Percentiles rank a stretch among this genome's conserved stretches.
Evolutionary conservation across 75 land plant species (phyloP).

Genomic region (Pinus albicaulis): DNA sequence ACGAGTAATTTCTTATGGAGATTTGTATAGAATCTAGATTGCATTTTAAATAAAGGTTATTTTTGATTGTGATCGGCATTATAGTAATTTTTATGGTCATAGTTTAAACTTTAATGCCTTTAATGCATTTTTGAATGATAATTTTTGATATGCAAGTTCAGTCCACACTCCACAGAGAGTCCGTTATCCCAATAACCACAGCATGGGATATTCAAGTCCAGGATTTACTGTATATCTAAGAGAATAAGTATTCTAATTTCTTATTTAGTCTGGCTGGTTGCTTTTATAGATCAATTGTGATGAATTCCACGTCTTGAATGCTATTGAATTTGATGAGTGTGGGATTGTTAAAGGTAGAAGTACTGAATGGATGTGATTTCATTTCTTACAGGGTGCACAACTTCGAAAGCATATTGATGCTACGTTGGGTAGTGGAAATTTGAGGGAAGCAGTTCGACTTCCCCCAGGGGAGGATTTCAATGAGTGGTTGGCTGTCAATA

Average conservation of each 20-base stretch:
- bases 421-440: constrained; percentile 90
- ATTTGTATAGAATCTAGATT: neutral
- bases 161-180: neutral
- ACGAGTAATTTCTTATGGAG: neutral
- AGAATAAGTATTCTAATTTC: neutral
- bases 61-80: neutral
- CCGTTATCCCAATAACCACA: neutral
- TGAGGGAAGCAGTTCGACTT: constrained; percentile 95
- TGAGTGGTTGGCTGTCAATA: constrained; percentile 92
- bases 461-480: constrained; percentile 92
- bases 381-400: constrained; percentile 78
- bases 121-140: neutral
- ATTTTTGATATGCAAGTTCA: neutral
- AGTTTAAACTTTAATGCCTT: neutral
- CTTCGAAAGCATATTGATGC: constrained; percentile 93
- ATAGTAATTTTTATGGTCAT: neutral
- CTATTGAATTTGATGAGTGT: neutral
- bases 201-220: neutral
- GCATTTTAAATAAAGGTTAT: neutral
- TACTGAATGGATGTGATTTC: constrained; percentile 8
- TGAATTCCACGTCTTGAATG: neutral
- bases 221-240: neutral
- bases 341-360: neutral
- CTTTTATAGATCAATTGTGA: neutral
- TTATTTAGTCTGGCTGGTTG: too few species aligned